Evolutionary conservation across 805 yeast genomes (phyloP).

Genomic region (Saccharomycopsis malanga): DNA sequence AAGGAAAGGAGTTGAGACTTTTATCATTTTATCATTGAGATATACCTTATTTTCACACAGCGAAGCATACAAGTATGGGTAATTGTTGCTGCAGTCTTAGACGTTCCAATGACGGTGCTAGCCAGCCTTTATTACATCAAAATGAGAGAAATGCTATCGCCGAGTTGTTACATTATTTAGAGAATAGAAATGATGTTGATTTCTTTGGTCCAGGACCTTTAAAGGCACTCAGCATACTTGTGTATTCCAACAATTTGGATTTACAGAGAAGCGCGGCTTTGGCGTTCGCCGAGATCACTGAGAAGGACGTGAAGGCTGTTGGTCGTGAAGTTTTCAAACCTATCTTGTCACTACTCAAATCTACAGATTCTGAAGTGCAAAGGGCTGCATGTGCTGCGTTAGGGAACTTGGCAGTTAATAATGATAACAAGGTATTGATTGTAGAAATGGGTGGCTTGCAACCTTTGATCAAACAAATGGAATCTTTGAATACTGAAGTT

Average conservation of each 20-base stretch:
- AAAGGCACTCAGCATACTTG: conserved; percentile 84
- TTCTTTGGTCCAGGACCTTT: conserved; percentile 81
- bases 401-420: conserved; percentile 96
- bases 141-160: conserved; percentile 96
- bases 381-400: conserved; percentile 98
- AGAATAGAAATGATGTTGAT: conserved; percentile 82
- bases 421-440: conserved; percentile 84
- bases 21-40: no score
- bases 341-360: conserved; percentile 76
- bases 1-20: no score
- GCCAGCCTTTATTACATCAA: conserved; percentile 83
- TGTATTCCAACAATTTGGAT: conserved; percentile 90
- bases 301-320: conserved; percentile 88
- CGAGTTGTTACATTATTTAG: conserved; percentile 79
- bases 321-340: conserved; percentile 91
- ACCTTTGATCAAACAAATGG: conserved; percentile 95
- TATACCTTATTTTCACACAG: no score
- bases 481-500: conserved; percentile 93
- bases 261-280: conserved; percentile 94
- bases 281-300: conserved; percentile 98
- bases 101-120: conserved; percentile 44
- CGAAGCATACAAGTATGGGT: no score
- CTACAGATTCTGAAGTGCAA: conserved; percentile 89
- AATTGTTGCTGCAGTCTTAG: conserved; percentile 42
- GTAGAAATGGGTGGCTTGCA: conserved; percentile 98